Base-by-base conservation (phyloP, 1,284 basidiomycete species). In the Neolentinus lepideus region DNA sequence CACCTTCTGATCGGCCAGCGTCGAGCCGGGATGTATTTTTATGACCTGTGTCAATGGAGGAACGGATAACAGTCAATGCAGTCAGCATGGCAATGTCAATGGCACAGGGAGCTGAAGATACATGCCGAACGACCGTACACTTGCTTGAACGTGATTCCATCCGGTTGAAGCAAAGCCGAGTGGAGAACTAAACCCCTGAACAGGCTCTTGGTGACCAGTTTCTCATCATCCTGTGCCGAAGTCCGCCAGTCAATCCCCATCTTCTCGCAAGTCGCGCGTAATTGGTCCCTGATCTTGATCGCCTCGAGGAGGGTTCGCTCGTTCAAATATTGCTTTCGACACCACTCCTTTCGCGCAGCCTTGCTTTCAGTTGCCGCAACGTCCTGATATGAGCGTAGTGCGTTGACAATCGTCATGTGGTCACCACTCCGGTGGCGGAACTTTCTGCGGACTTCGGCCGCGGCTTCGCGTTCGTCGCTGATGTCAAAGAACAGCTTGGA, bases 381-480 rank as follows among this genome's bases (percentile, higher is more conserved):
- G 56, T 86, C 82, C 59, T 83, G 77, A 66, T 94, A 98, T 2
- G 90, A 83, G n/a, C 84, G 80, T 51, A 93, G 79, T 2, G 85
- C 85, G 61, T 96, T 96, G 59, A 98, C 78, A 55, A 88, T 79
- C 12, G 94, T 97, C 57, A 97, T 75, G 67, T 97, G 93, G 67
- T 99, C 96, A 22, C 96, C 95, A 54, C 88, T 85, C 2, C 83
- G 73, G 66, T 94, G 90, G 12, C 84, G 77, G 67, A 98, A 98
- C 66, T 90, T 90, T 48, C 77, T 72, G 1, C 90, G 78, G 0
- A 86, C 85, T 54, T 84, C 84, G 0, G 78, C 70, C 0, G 88
- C 85, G 3, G 75, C 74, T 52, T 94, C 90, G 21, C 94, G 81
- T 54, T 88, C 79, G 57, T 87, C 84, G 54, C 80, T 74, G 22